Percentiles rank a stretch among this genome's conserved stretches.
These are phyloP conservation scores for Astragalus glycyphyllos DNA, from an alignment of 306 rosid species.

Conservation along the genomic window DNA sequence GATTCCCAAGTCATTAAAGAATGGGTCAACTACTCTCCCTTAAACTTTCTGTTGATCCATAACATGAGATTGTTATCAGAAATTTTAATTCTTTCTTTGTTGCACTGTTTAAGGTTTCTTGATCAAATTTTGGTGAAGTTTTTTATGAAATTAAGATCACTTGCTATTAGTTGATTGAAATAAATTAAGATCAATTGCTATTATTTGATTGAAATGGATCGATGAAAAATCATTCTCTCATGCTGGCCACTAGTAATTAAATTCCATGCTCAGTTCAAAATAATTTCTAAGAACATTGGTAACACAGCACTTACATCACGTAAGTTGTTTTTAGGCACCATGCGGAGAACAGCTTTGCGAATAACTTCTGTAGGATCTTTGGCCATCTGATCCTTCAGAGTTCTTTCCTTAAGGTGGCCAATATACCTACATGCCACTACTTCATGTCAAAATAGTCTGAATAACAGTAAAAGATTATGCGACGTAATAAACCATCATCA, in stretches of 20 bases:
- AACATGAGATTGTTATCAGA: background rate
- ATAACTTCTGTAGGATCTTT: slow-evolving; percentile 96
- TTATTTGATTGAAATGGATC: slow-evolving; percentile 5
- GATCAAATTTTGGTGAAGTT: background rate
- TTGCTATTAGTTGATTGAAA: slow-evolving; percentile 6
- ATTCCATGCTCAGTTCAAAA: slow-evolving; percentile 6
- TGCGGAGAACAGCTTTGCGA: slow-evolving; percentile 92
- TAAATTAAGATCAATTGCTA: no score
- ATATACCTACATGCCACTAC: slow-evolving; percentile 67
- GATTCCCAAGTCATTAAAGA: background rate
- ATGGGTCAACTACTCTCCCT: background rate
- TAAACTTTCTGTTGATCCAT: slow-evolving; percentile 2
- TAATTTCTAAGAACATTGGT: slow-evolving; percentile 18
- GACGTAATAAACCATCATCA: slow-evolving; percentile 10
- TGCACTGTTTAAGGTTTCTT: background rate
- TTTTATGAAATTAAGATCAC: slow-evolving; percentile 13
- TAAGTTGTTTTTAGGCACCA: slow-evolving; percentile 93
- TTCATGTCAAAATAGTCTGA: slow-evolving; percentile 43
- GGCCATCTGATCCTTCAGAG: slow-evolving; percentile 82
- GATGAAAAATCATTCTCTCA: background rate
- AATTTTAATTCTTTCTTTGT: background rate
- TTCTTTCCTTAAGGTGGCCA: slow-evolving; percentile 88
- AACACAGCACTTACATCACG: slow-evolving; percentile 71
- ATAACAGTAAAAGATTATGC: slow-evolving; percentile 16
- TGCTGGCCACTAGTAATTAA: background rate